A percentile compares a stretch with the other conserved stretches of the same genome.
Evolutionary conservation across 306 rosid species (phyloP).

Genomic region (Vigna trinervia): DNA sequence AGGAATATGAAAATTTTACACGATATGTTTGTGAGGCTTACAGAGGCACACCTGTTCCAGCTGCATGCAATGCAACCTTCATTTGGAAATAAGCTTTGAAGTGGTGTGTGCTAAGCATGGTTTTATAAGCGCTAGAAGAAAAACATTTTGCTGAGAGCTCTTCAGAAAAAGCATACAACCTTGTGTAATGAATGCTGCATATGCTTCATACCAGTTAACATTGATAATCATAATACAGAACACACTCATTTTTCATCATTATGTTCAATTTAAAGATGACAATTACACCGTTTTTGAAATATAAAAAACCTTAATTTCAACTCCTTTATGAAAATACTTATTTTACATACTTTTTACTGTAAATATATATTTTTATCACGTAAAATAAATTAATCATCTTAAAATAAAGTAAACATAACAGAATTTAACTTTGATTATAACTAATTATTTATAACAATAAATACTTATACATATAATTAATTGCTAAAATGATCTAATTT

Average conservation of each 20-base stretch:
- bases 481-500: no score
- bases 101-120: background rate
- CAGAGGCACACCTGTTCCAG: slow-evolving; percentile 38
- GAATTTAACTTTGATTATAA: no score
- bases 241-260: background rate
- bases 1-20: slow-evolving; percentile 48
- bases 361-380: no score
- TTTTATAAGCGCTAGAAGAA: background rate
- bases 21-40: slow-evolving; percentile 49
- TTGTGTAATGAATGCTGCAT: background rate
- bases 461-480: no score
- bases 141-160: slow-evolving; percentile 9
- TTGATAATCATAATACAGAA: no score
- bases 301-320: no score
- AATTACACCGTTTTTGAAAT: no score
- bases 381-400: no score
- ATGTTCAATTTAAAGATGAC: background rate
- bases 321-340: no score
- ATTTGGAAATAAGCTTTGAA: background rate
- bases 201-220: background rate
- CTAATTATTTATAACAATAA: no score
- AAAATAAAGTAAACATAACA: no score
- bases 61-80: slow-evolving; percentile 47
- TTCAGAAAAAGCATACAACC: background rate
- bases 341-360: no score